Conservation (phyloP, 768 basidiomycete species). For the Suillus lakei region DNA sequence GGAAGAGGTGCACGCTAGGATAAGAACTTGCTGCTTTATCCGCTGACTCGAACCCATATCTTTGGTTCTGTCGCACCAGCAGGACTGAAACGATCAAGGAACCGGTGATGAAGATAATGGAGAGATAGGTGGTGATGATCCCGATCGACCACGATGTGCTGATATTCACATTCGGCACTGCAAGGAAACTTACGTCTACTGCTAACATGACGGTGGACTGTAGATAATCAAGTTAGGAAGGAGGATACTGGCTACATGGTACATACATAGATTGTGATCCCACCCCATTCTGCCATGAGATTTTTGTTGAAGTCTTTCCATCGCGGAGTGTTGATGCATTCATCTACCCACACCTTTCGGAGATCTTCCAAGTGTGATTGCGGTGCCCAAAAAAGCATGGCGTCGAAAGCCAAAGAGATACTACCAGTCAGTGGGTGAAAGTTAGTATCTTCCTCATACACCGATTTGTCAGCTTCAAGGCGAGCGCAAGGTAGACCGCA, state of each 20-base stretch:
- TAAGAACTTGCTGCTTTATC: slow-evolving; percentile 31
- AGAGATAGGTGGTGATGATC: slow-evolving; percentile 42
- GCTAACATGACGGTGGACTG: slow-evolving; percentile 18
- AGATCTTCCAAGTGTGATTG: slow-evolving; percentile 45
- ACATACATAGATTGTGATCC: slow-evolving; percentile 52
- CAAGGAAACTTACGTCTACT: slow-evolving; percentile 15
- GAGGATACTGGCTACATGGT: not conserved
- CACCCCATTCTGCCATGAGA: slow-evolving; percentile 51
- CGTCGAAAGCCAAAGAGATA: slow-evolving; percentile 6
- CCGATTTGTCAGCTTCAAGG: slow-evolving; percentile 10
- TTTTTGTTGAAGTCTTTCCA: slow-evolving; percentile 48
- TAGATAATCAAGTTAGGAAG: not conserved
- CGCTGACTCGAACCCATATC: slow-evolving; percentile 24
- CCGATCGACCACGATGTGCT: slow-evolving; percentile 17
- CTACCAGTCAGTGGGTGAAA: not conserved
- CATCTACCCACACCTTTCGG: slow-evolving; percentile 50
- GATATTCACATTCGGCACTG: slow-evolving; percentile 30
- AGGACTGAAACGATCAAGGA: slow-evolving; percentile 40
- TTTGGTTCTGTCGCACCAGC: slow-evolving; percentile 41
- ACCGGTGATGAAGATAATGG: slow-evolving; percentile 39
- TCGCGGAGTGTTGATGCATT: slow-evolving; percentile 37
- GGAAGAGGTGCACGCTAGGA: not conserved
- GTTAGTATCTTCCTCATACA: not conserved
- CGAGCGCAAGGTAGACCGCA: slow-evolving; percentile 6
- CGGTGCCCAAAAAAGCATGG: slow-evolving; percentile 50